phyloP scores from a whole-genome alignment of 2,329 filamentous ascomycete species.

The Trematosphaeria pertusa region DNA sequence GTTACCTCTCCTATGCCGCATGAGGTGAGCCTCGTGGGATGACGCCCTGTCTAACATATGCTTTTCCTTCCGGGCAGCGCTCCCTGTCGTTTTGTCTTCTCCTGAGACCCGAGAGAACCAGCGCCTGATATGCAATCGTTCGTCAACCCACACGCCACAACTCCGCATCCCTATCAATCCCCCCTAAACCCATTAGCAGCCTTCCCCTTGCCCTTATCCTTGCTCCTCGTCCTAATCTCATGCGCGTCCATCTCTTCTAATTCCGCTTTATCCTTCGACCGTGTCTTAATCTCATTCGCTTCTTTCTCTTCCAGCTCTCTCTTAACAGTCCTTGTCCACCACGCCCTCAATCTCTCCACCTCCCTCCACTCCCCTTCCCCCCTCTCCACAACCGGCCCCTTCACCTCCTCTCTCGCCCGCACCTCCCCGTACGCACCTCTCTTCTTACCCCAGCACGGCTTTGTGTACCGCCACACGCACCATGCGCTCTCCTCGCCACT shows the following conservation, averaged over 20 bases:
- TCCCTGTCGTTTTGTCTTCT: too few species aligned
- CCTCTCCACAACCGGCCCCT: conserved; percentile 55
- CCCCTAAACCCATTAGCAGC: background rate
- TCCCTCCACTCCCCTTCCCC: conserved; percentile 54
- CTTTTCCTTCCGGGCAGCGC: too few species aligned
- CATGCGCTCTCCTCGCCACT: conserved; percentile 54
- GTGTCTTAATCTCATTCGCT: too few species aligned
- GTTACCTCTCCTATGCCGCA: too few species aligned
- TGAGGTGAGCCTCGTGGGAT: too few species aligned
- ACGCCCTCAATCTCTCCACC: conserved; percentile 49
- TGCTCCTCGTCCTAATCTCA: conserved; percentile 25
- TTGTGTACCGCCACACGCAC: conserved; percentile 55
- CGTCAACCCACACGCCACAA: background rate
- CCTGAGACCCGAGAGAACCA: too few species aligned
- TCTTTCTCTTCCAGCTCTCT: conserved; percentile 23
- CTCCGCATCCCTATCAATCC: background rate
- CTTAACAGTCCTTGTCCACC: conserved; percentile 42
- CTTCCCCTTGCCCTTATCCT: conserved; percentile 15
- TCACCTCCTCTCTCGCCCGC: conserved; percentile 50
- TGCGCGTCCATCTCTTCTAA: too few species aligned
- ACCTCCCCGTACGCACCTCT: conserved; percentile 37
- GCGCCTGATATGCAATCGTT: too few species aligned
- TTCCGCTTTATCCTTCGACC: too few species aligned
- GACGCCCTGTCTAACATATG: too few species aligned
- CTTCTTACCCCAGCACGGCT: conserved; percentile 35